phyloP scores from a whole-genome alignment of 192 early-diverging fungal genomes.

The Pilobolus umbonatus region DNA sequence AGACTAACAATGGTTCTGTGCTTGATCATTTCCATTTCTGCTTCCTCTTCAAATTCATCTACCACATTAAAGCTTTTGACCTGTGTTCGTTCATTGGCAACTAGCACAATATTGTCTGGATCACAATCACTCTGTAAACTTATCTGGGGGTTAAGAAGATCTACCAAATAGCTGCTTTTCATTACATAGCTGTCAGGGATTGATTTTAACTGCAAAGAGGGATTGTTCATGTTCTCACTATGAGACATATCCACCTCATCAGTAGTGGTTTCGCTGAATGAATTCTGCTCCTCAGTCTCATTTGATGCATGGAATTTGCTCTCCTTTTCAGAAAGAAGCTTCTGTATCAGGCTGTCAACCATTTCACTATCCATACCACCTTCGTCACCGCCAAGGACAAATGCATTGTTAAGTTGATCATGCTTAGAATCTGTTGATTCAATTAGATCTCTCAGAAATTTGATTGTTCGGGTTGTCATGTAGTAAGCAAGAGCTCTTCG shows the following conservation, averaged over 20 bases:
- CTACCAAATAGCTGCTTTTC: slow-evolving; percentile 54
- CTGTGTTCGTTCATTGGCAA: slow-evolving; percentile 54
- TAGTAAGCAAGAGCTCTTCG: slow-evolving; percentile 72
- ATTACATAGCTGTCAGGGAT: slow-evolving; percentile 49
- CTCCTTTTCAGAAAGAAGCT: slow-evolving; percentile 41
- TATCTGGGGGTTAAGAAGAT: slow-evolving; percentile 69
- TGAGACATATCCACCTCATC: slow-evolving; percentile 11
- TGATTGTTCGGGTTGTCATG: slow-evolving; percentile 74
- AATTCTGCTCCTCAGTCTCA: slow-evolving; percentile 31
- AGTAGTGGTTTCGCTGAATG: neutral
- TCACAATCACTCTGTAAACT: slow-evolving; percentile 56
- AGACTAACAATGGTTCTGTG: slow-evolving; percentile 54
- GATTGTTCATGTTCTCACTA: slow-evolving; percentile 35
- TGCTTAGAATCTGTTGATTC: slow-evolving; percentile 6
- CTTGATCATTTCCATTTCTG: slow-evolving; percentile 50
- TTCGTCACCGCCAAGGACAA: slow-evolving; percentile 10
- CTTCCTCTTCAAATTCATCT: slow-evolving; percentile 43
- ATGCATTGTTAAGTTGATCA: neutral
- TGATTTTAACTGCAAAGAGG: slow-evolving; percentile 41
- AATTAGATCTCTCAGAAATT: slow-evolving; percentile 69
- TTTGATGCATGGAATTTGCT: slow-evolving; percentile 41
- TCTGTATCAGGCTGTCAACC: slow-evolving; percentile 41
- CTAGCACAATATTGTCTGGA: slow-evolving; percentile 48
- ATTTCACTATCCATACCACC: slow-evolving; percentile 25
- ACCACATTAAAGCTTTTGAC: slow-evolving; percentile 51